Conservation (phyloP, 2,329 filamentous ascomycete genomes). For the Thielaviopsis musarum region DNA sequence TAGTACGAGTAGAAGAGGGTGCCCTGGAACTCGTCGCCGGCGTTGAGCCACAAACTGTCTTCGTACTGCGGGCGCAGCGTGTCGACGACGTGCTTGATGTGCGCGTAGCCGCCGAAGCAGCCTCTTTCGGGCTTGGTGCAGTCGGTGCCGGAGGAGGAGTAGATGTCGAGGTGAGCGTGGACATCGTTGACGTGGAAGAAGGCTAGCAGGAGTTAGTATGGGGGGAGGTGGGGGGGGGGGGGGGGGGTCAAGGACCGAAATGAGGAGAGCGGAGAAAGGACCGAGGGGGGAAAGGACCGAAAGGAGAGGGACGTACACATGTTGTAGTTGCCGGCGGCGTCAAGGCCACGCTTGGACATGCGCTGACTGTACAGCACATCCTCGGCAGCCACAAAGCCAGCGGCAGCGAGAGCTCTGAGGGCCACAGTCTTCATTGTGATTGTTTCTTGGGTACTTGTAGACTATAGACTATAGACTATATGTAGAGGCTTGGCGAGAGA, state of each 20-base stretch:
- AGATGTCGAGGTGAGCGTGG: slow-evolving; percentile 49
- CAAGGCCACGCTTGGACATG: slow-evolving; percentile 31
- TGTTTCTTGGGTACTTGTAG: not conserved
- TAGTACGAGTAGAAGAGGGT: slow-evolving; percentile 53
- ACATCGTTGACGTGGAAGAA: slow-evolving; percentile 58
- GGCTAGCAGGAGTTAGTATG: slow-evolving; percentile 18
- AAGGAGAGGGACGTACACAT: slow-evolving; percentile 23
- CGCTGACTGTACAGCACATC: slow-evolving; percentile 33
- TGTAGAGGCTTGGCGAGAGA: not conserved
- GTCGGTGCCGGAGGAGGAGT: slow-evolving; percentile 42
- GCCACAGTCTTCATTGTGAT: slow-evolving; percentile 6
- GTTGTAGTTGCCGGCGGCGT: slow-evolving; percentile 34
- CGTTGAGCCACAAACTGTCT: slow-evolving; percentile 47
- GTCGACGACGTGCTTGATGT: slow-evolving; percentile 44
- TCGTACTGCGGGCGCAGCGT: slow-evolving; percentile 37
- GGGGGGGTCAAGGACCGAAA: too few relatives aligned
- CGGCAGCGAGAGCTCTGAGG: slow-evolving; percentile 14
- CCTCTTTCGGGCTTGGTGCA: slow-evolving; percentile 38
- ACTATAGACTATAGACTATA: not conserved
- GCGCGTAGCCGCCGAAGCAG: slow-evolving; percentile 48
- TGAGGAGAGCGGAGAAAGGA: too few relatives aligned
- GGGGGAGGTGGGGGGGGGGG: not conserved
- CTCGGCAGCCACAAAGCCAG: slow-evolving; percentile 21
- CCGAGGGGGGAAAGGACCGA: not conserved
- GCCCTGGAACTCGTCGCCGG: slow-evolving; percentile 54